Percentiles rank a stretch among this genome's conserved stretches.
These are phyloP conservation scores for Volvariella volvacea DNA, from an alignment of 1,284 basidiomycete genomes.

Conservation along the genomic window DNA sequence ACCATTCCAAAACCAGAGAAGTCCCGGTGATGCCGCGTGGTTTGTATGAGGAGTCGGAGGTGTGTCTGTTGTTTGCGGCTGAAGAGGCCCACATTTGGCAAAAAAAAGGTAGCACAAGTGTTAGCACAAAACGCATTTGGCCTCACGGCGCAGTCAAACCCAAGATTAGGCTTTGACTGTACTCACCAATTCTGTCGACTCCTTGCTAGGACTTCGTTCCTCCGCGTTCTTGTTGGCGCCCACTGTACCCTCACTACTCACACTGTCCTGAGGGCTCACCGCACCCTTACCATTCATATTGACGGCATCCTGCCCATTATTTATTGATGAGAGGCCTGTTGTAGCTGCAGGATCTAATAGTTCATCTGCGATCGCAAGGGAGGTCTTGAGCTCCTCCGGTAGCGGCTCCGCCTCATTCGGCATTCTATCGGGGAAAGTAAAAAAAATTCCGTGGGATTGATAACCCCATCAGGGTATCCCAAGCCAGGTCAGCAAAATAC, in stretches of 20 bases:
- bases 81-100: neutral
- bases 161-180: neutral
- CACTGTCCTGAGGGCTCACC: slow-evolving; percentile 19
- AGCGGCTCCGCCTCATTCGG: slow-evolving; percentile 46
- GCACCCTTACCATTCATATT: slow-evolving; percentile 13
- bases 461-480: neutral
- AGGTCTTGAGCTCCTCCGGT: slow-evolving; percentile 54
- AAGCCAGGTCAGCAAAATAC: neutral
- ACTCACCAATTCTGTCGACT: neutral
- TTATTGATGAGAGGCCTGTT: slow-evolving; percentile 14
- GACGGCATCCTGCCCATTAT: slow-evolving; percentile 18
- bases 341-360: slow-evolving; percentile 38
- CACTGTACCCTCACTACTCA: slow-evolving; percentile 13
- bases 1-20: slow-evolving; percentile 31
- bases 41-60: slow-evolving; percentile 12
- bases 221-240: slow-evolving; percentile 4
- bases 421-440: slow-evolving; percentile 19
- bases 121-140: too few relatives aligned
- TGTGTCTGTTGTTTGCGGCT: neutral
- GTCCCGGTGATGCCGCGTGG: slow-evolving; percentile 23
- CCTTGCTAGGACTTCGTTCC: slow-evolving; percentile 5
- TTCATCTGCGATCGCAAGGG: slow-evolving; percentile 56
- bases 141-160: too few relatives aligned
- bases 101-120: neutral
- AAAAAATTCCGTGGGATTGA: slow-evolving; percentile 2